A percentile compares a stretch with the other conserved stretches of the same genome.
These are phyloP conservation scores for Colletotrichum sp. DNA, from an alignment of 2,329 filamentous ascomycete species.

Conservation along the genomic window DNA sequence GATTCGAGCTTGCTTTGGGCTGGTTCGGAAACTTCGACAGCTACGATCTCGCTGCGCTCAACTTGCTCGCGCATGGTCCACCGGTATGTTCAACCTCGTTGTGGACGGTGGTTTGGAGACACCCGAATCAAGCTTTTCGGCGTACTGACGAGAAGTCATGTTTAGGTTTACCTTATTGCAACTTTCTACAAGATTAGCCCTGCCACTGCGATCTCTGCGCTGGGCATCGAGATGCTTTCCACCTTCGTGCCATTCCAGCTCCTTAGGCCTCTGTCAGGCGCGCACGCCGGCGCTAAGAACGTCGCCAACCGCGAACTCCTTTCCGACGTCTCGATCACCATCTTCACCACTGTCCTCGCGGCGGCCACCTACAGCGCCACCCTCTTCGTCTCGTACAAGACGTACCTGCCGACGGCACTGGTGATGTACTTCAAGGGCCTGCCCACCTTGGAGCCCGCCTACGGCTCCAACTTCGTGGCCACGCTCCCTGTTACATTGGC, in stretches of 20 bases:
- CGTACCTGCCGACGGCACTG: conserved; percentile 75
- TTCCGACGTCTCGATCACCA: conserved; percentile 64
- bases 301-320: conserved; percentile 69
- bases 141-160: neutral
- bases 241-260: conserved; percentile 77
- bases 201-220: conserved; percentile 63
- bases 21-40: conserved; percentile 81
- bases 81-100: conserved; percentile 51
- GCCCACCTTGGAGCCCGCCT: conserved; percentile 69
- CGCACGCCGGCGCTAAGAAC: conserved; percentile 59
- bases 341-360: conserved; percentile 72
- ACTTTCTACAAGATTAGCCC: conserved; percentile 78
- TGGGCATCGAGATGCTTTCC: conserved; percentile 72
- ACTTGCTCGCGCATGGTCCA: conserved; percentile 76
- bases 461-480: conserved; percentile 65
- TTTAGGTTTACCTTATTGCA: conserved; percentile 72
- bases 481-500: conserved; percentile 63
- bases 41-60: conserved; percentile 69
- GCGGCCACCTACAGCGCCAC: conserved; percentile 77
- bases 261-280: conserved; percentile 69
- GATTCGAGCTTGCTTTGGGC: conserved; percentile 70
- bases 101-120: neutral
- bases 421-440: conserved; percentile 78
- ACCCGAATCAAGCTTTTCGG: neutral
- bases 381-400: conserved; percentile 71